Evolutionary conservation across 2,329 filamentous ascomycete genomes (phyloP).

Genomic region (Fusarium brachygibbosum): DNA sequence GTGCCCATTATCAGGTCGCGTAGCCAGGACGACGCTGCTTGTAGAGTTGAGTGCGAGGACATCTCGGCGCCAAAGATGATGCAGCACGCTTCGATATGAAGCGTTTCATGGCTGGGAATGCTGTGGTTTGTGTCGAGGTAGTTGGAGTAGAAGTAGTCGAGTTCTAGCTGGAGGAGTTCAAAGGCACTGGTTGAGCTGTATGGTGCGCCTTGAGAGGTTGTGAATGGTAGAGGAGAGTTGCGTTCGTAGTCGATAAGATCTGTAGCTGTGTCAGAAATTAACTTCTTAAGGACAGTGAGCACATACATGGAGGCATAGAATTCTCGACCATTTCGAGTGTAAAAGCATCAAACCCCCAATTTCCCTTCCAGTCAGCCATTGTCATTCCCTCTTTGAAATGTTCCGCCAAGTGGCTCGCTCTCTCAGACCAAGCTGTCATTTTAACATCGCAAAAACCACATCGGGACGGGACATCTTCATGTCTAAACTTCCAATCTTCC

Average conservation of each 20-base stretch:
- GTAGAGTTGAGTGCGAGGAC: background rate
- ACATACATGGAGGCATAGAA: slow-evolving; percentile 58
- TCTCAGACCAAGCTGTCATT: slow-evolving; percentile 55
- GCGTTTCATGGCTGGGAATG: slow-evolving; percentile 35
- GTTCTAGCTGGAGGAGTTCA: slow-evolving; percentile 55
- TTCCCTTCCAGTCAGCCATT: slow-evolving; percentile 61
- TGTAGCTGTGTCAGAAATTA: fast-evolving
- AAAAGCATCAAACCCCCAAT: slow-evolving; percentile 57
- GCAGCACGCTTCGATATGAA: slow-evolving; percentile 48
- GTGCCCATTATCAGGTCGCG: slow-evolving; percentile 45
- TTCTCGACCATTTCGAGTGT: slow-evolving; percentile 57
- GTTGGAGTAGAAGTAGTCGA: slow-evolving; percentile 50
- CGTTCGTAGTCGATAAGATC: slow-evolving; percentile 40
- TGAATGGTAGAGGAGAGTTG: slow-evolving; percentile 43
- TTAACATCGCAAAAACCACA: slow-evolving; percentile 58
- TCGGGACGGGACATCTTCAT: slow-evolving; percentile 54
- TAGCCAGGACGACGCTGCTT: slow-evolving; percentile 43
- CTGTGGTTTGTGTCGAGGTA: slow-evolving; percentile 41
- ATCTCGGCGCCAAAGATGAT: slow-evolving; percentile 50
- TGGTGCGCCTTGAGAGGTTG: slow-evolving; percentile 36
- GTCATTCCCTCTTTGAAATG: slow-evolving; percentile 59
- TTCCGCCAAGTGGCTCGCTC: slow-evolving; percentile 57
- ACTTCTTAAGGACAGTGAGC: fast-evolving
- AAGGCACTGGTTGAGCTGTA: slow-evolving; percentile 48
- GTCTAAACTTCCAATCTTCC: slow-evolving; percentile 56